Evolutionary conservation across 352 stramenopile species (phyloP).

Genomic region (Globisporangium nunn): DNA sequence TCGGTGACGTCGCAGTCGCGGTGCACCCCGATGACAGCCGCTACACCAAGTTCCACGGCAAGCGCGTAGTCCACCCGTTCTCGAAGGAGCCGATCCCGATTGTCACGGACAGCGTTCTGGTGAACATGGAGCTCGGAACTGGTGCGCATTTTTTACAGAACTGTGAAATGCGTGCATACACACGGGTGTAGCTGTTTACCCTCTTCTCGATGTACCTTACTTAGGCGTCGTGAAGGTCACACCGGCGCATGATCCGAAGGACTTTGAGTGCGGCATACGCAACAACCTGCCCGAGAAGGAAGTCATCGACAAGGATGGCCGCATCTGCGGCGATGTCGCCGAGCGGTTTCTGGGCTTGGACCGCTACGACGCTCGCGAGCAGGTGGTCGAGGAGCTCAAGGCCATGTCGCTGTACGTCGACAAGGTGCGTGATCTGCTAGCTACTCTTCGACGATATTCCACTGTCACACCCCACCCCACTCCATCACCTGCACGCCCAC

Average conservation of each 20-base stretch:
- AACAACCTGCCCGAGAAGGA: slow-evolving; percentile 85
- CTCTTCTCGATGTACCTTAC: background rate
- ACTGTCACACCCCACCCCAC: too few species aligned
- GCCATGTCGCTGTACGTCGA: slow-evolving; percentile 85
- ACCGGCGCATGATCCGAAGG: slow-evolving; percentile 98
- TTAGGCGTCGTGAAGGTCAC: slow-evolving; percentile 92
- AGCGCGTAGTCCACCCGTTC: slow-evolving; percentile 95
- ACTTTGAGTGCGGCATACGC: slow-evolving; percentile 97
- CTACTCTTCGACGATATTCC: slow-evolving; percentile 6
- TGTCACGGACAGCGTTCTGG: slow-evolving; percentile 91
- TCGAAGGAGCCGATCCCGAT: slow-evolving; percentile 88
- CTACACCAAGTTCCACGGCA: slow-evolving; percentile 95
- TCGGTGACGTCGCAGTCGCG: slow-evolving; percentile 97
- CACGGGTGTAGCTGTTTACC: background rate
- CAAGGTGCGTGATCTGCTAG: slow-evolving; percentile 55
- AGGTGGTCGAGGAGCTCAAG: slow-evolving; percentile 91
- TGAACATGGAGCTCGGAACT: slow-evolving; percentile 98
- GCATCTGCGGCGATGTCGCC: slow-evolving; percentile 67
- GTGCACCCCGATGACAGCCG: slow-evolving; percentile 94
- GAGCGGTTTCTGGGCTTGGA: slow-evolving; percentile 91
- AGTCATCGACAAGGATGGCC: slow-evolving; percentile 69
- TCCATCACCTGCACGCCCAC: slow-evolving; percentile 23
- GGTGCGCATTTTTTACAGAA: slow-evolving; percentile 40
- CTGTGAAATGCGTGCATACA: too few species aligned
- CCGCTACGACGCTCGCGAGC: slow-evolving; percentile 90